Conservation (phyloP, 352 stramenopile species). For the Blastocystis sp. region DNA sequence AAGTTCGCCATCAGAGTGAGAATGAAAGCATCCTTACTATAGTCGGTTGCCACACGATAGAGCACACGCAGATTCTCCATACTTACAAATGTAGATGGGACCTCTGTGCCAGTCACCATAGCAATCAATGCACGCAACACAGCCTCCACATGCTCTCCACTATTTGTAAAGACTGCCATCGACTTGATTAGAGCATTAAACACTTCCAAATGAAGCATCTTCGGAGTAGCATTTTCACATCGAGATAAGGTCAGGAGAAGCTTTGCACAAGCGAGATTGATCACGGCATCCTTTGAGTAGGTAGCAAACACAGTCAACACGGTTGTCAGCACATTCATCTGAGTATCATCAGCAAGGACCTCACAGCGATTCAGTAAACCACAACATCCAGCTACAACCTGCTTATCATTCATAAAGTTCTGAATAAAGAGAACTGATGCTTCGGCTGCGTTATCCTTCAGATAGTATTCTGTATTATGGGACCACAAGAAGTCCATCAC, state of each 20-base stretch:
- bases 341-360: constrained; percentile 45
- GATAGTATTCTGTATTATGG: constrained; percentile 50
- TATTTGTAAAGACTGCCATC: constrained; percentile 21
- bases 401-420: constrained; percentile 54
- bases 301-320: constrained; percentile 6
- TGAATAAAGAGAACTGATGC: constrained; percentile 21
- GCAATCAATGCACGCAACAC: constrained; percentile 43
- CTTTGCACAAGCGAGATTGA: constrained; percentile 40
- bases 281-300: constrained; percentile 58
- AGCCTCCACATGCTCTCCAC: constrained; percentile 13
- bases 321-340: constrained; percentile 31
- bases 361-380: constrained; percentile 41
- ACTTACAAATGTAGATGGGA: constrained; percentile 8
- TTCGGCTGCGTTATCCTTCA: constrained; percentile 40
- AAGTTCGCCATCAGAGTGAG: constrained; percentile 24
- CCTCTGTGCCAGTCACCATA: neutral
- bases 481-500: constrained; percentile 58
- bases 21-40: constrained; percentile 21
- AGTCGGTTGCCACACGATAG: constrained; percentile 31
- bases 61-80: constrained; percentile 8
- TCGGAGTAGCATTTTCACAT: constrained; percentile 16
- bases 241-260: constrained; percentile 24
- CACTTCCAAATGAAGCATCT: constrained; percentile 60
- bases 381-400: constrained; percentile 55
- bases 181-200: constrained; percentile 65